Conservation (phyloP, 768 basidiomycete species). For the Suillus alpinus region DNA sequence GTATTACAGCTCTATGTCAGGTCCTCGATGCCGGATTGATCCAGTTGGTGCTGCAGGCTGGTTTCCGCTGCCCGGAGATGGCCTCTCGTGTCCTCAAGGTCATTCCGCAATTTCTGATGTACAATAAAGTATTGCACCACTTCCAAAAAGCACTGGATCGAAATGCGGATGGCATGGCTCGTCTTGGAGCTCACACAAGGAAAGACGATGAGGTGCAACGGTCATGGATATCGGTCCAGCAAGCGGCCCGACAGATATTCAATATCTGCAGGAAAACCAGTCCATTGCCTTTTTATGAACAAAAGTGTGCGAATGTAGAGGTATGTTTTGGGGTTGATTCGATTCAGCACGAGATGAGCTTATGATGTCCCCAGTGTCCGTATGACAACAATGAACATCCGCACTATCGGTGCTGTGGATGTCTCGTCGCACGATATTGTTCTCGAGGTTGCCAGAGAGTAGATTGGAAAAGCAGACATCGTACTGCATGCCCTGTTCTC, state of each 20-base stretch:
- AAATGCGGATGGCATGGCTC: not conserved
- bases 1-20: not conserved
- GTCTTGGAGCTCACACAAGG: not conserved
- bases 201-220: not conserved
- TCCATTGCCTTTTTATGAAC: not conserved
- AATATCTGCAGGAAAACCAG: not conserved
- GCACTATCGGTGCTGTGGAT: slow-evolving; percentile 3
- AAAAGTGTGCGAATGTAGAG: not conserved
- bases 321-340: not conserved
- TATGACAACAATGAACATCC: not conserved
- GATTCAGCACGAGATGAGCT: not conserved
- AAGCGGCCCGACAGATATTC: not conserved
- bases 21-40: not conserved
- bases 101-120: slow-evolving; percentile 1
- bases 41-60: not conserved
- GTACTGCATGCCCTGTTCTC: not conserved
- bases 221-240: not conserved
- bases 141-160: not conserved
- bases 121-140: not conserved
- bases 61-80: not conserved
- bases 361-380: not conserved
- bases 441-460: not conserved
- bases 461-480: slow-evolving; percentile 5
- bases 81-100: not conserved
- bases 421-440: slow-evolving; percentile 5